phyloP scores from a whole-genome alignment of 345 rosid species.

The Ceriops tagal region DNA sequence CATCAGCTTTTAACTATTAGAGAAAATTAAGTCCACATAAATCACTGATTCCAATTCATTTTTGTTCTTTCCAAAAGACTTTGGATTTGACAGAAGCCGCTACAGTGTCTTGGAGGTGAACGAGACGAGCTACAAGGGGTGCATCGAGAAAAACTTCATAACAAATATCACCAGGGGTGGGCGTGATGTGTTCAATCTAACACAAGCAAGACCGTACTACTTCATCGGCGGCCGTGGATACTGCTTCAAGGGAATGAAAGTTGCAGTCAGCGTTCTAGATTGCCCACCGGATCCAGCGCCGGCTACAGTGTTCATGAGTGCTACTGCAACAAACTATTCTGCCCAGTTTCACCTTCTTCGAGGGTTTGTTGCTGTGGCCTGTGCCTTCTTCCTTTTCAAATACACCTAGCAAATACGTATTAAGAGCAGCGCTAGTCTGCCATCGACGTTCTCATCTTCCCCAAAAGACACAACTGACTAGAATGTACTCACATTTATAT shows the following conservation, averaged over 20 bases:
- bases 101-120: conserved; percentile 24
- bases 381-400: too few species aligned
- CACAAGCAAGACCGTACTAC: conserved; percentile 20
- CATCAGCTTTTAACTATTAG: too few species aligned
- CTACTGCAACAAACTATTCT: neutral
- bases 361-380: too few species aligned
- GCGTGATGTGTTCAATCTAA: conserved; percentile 26
- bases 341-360: neutral
- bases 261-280: conserved; percentile 1
- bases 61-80: conserved; percentile 2
- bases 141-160: conserved; percentile 13
- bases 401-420: too few species aligned
- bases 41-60: too few species aligned
- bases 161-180: conserved; percentile 27
- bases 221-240: conserved; percentile 17
- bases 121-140: conserved; percentile 17
- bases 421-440: fast-evolving
- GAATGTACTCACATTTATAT: too few species aligned
- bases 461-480: too few species aligned
- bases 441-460: too few species aligned
- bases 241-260: conserved; percentile 20
- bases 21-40: too few species aligned
- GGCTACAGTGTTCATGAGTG: neutral
- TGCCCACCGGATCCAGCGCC: neutral
- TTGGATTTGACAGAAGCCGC: conserved; percentile 19